phyloP scores from a whole-genome alignment of 768 basidiomycete species.

The Macrocybe gigantea region DNA sequence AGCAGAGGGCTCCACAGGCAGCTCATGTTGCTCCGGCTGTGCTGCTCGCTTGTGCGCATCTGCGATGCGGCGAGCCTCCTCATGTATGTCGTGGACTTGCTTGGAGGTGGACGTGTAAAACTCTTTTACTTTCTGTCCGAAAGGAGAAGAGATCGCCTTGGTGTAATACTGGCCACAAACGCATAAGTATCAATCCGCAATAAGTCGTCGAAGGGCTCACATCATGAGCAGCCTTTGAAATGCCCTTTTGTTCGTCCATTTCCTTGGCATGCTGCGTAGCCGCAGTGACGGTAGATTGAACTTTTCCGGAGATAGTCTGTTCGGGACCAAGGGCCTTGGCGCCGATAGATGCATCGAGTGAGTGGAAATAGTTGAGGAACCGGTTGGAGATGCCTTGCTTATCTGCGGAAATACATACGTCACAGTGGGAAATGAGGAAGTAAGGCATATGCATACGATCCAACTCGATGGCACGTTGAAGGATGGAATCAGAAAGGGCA shows the following conservation, averaged over 20 bases:
- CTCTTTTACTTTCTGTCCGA: conserved; percentile 66
- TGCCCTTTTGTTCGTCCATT: conserved; percentile 80
- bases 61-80: conserved; percentile 84
- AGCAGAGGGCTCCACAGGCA: conserved; percentile 1
- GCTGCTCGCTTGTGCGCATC: conserved; percentile 42
- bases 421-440: not conserved
- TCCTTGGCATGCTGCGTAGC: conserved; percentile 66
- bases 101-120: conserved; percentile 91
- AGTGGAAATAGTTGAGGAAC: conserved; percentile 76
- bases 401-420: conserved; percentile 26
- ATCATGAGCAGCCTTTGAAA: conserved; percentile 61
- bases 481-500: conserved; percentile 66
- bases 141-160: conserved; percentile 66
- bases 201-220: conserved; percentile 29
- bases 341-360: conserved; percentile 68
- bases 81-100: conserved; percentile 87
- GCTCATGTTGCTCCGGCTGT: conserved; percentile 7
- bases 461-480: conserved; percentile 78
- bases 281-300: conserved; percentile 56
- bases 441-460: conserved; percentile 40
- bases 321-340: conserved; percentile 70
- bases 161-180: conserved; percentile 59
- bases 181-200: not conserved
- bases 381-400: conserved; percentile 85
- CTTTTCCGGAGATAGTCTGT: conserved; percentile 72